Evolutionary conservation across 2,329 filamentous ascomycete species (phyloP), one percentile per base, ranked within the genome.

Genomic region (Claviceps sp.): DNA sequence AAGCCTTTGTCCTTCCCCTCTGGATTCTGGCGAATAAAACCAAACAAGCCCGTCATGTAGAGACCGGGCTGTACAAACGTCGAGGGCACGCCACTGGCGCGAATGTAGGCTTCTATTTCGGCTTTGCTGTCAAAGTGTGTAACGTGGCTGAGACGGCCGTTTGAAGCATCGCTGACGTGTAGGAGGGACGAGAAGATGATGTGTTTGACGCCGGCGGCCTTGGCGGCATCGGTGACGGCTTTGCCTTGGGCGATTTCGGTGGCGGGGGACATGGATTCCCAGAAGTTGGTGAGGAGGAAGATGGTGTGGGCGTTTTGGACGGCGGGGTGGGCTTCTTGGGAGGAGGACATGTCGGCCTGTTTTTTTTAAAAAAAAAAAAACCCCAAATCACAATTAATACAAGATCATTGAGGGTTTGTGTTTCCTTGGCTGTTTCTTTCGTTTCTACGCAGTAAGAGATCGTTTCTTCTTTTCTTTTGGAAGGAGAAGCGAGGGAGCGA

Each of bases 101-200:
- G 73, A 52, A 82, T 78, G 56, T 82, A 80, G n/a, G 68, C 54
- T 56, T 81, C 78, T 13, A 77, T 71, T 37, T 73, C 64, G 30
- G 76, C 74, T 60, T 83, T 83, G 54, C 65, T 66, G 57, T 82
- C 79, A 54, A 83, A 83, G 53, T 76, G 73, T 47, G 64, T 55
- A 6, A 75, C 70, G 17, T 68, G 57, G 3, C 61, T 42, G 1
- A 74, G 61, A 1, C 58, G 61, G 2, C 72, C 73, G 0, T 64
- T 62, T 42, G 68, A 66, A 3, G 61, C 58, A 40, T 71, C 59
- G 2, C 63, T 67, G 30, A 68, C 61, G 54, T 73, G 58, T 40
- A 70, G 60, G 40, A 75, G 65, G 7, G 71, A 71, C 7, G 71
- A 74, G 63, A 70, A 76, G 55, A 76, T 64, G 45, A 73, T 62